Base-by-base conservation (phyloP, 495 filamentous ascomycete genomes). In the Podospora anserina region DNA sequence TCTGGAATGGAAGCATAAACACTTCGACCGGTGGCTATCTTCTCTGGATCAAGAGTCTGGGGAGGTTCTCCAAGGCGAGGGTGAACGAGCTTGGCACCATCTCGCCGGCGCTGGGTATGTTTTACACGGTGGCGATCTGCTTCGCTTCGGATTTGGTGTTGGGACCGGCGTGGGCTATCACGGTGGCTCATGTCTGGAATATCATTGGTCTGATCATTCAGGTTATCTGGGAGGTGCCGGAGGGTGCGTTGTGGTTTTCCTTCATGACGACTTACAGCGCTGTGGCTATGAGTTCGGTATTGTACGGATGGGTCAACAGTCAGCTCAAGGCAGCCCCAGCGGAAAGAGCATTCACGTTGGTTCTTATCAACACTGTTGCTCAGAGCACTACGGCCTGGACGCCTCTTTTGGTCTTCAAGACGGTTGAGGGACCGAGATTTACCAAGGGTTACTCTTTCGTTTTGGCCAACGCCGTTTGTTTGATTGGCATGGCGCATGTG, bases 381-480 rank as follows among this genome's bases (percentile, higher is more conserved):
- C 78, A 80, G 65, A 74, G 72, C 44, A 78, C 75, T 3, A 78
- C 77, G 5, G 77, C 74, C 18, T 80, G 75, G 77, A 80, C 78
- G 59, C 74, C 68, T 70, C 79, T 83, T 5, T 74, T 85, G 19
- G 79, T 81, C 32, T 83, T 78, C 30, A 66, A 66, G 57, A 77
- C 75, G 28, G 66, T 68, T 2, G 75, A 77, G 56, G 73, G 63
- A 16, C 82, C 83, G 23, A 70, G 80, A 13, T 85, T 82, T 70
- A 78, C 72, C 28, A 84, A 84, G 69, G 83, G 83, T 0, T 83
- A 82, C 68, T 76, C 82, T 2, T 85, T 84, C 70, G 79, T 80
- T 16, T 68, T 85, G 66, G 83, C 65, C 1, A 82, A 80, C 72
- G 79, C 82, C 2, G 71, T 84, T 60, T 81, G 74, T 23, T 71